These are phyloP conservation scores for Aspergillus chevalieri DNA, from an alignment of 2,329 filamentous ascomycete species.

Conservation along the genomic window DNA sequence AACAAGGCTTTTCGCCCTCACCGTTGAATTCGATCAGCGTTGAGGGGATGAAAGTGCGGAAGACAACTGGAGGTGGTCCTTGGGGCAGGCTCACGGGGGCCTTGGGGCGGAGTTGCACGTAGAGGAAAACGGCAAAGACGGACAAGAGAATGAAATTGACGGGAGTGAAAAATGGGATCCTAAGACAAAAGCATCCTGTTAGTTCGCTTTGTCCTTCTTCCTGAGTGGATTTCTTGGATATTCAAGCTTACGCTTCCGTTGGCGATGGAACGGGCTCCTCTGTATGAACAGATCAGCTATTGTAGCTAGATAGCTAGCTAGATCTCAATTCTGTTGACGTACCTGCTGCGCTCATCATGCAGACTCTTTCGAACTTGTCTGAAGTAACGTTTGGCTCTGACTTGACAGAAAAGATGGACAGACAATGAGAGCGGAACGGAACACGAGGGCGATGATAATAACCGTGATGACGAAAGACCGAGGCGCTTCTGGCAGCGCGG, in stretches of 20 bases:
- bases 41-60: conserved; percentile 75
- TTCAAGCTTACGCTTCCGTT: conserved; percentile 31
- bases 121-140: conserved; percentile 52
- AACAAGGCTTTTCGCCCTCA: conserved; percentile 65
- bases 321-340: background rate
- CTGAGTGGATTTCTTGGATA: background rate
- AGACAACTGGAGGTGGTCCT: conserved; percentile 64
- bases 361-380: background rate
- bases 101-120: conserved; percentile 54
- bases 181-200: conserved; percentile 19
- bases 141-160: conserved; percentile 58
- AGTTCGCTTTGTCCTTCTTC: background rate
- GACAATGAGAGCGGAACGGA: background rate
- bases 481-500: background rate
- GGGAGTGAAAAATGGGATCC: conserved; percentile 51
- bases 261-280: conserved; percentile 23
- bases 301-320: background rate
- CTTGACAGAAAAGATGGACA: background rate
- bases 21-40: conserved; percentile 86
- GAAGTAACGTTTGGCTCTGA: background rate
- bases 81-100: conserved; percentile 47
- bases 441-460: background rate
- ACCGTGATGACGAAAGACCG: background rate
- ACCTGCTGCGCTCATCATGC: conserved; percentile 16
- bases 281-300: conserved; percentile 1